Conservation (phyloP, 805 yeast genomes). For the Kuraishia borneana region DNA sequence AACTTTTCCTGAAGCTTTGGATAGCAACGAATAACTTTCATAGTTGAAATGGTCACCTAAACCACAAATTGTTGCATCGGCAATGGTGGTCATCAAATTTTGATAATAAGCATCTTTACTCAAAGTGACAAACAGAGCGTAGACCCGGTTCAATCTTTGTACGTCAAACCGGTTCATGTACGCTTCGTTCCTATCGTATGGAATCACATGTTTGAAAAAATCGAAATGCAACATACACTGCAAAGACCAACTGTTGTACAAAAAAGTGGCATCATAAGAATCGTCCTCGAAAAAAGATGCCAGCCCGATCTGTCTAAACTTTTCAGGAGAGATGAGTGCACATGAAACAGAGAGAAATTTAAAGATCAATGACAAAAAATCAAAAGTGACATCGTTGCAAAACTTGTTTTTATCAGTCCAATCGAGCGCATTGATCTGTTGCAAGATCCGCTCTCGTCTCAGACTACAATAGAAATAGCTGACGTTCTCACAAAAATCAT, state of each 20-base stretch:
- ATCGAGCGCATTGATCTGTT: not conserved
- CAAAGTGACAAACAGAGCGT: not conserved
- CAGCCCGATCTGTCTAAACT: not conserved
- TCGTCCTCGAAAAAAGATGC: not conserved
- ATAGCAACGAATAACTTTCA: not conserved
- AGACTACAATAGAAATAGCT: not conserved
- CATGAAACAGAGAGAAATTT: not conserved
- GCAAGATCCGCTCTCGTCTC: not conserved
- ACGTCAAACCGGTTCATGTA: not conserved
- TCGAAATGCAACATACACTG: constrained; percentile 1
- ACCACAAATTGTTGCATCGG: not conserved
- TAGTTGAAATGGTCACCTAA: constrained; percentile 1
- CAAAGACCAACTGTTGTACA: constrained; percentile 1
- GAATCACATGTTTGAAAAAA: not conserved
- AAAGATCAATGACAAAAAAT: not conserved
- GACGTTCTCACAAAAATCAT: not conserved
- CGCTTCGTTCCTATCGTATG: constrained; percentile 1
- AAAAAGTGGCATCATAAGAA: not conserved
- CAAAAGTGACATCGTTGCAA: not conserved
- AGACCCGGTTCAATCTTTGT: not conserved
- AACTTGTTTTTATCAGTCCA: not conserved
- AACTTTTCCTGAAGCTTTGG: not conserved
- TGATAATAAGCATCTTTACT: not conserved
- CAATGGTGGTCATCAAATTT: constrained; percentile 1
- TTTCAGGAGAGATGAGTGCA: not conserved